Conservation (phyloP, 345 rosid species). For the Populus ilicifolia region DNA sequence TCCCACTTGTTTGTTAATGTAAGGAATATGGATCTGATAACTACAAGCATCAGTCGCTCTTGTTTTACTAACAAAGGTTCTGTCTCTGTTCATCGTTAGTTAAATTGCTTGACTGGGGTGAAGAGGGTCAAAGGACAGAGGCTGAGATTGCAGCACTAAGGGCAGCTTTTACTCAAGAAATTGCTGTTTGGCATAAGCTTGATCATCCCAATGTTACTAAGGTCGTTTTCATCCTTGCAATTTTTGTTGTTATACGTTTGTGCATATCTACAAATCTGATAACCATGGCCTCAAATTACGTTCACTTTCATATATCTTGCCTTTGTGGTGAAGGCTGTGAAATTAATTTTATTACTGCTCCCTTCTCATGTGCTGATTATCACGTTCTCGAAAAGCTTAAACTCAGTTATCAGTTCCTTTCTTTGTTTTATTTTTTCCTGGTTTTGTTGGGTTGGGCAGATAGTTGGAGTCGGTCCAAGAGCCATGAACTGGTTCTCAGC, state of each 20-base stretch:
- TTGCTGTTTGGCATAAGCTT: constrained; percentile 97
- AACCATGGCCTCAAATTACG: not conserved
- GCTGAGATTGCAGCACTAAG: constrained; percentile 78
- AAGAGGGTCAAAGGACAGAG: constrained; percentile 93
- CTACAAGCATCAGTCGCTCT: not conserved
- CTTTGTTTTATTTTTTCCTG: not conserved
- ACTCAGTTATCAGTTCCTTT: not conserved
- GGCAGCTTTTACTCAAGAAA: constrained; percentile 88
- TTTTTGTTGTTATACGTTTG: not conserved
- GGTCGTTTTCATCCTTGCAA: constrained; percentile 37
- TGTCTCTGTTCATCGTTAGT: constrained; percentile 40
- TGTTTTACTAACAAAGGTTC: constrained; percentile 9
- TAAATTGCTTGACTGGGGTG: constrained; percentile 99
- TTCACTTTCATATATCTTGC: not conserved
- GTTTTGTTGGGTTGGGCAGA: not conserved
- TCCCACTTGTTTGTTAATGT: constrained; percentile 39
- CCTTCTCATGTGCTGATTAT: not conserved
- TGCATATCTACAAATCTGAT: not conserved
- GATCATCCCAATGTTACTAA: constrained; percentile 97
- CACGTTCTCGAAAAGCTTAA: not conserved
- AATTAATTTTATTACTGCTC: not conserved
- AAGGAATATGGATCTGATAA: not conserved
- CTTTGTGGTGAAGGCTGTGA: not conserved
- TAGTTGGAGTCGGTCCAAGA: not conserved
- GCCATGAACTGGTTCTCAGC: not conserved